A percentile compares a stretch with the other conserved stretches of the same genome.
Evolutionary conservation across 805 yeast species (phyloP).

Genomic region (Jamesozyma spencerorum): DNA sequence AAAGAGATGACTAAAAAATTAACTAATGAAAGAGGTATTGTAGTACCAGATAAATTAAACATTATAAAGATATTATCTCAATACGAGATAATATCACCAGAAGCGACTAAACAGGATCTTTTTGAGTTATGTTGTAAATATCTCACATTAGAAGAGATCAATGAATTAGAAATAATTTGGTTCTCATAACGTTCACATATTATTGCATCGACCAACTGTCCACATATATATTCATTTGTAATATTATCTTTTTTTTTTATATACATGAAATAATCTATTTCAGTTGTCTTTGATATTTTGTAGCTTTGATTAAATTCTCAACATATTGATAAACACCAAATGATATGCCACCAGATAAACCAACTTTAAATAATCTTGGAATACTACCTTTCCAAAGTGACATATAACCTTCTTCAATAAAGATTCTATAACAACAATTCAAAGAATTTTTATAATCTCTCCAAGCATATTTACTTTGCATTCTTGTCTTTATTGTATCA

Average conservation of each 20-base stretch:
- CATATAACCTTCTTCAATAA: constrained; percentile 36
- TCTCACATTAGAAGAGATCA: constrained; percentile 20
- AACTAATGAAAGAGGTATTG: constrained; percentile 4
- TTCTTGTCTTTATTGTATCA: constrained; percentile 77
- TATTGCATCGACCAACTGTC: not conserved
- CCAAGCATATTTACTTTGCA: constrained; percentile 70
- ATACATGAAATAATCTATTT: not conserved
- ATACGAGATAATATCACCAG: constrained; percentile 9
- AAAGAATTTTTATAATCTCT: constrained; percentile 50
- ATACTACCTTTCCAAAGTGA: constrained; percentile 50
- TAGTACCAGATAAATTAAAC: constrained; percentile 10
- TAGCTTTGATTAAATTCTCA: constrained; percentile 31
- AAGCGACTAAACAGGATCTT: constrained; percentile 16
- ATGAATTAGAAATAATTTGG: constrained; percentile 17
- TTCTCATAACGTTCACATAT: constrained; percentile 1
- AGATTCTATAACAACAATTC: constrained; percentile 43
- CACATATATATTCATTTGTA: too few species aligned
- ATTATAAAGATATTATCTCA: constrained; percentile 11
- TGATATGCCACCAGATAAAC: constrained; percentile 62
- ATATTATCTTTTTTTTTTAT: not conserved
- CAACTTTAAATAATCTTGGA: constrained; percentile 63
- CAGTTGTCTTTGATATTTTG: constrained; percentile 16
- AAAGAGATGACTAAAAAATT: constrained; percentile 6
- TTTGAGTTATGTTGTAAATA: constrained; percentile 21
- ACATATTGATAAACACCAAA: constrained; percentile 53